A percentile compares a stretch with the other conserved stretches of the same genome.
Conservation (phyloP, 257 asterid genomes). For the Solanum lignicaule region DNA sequence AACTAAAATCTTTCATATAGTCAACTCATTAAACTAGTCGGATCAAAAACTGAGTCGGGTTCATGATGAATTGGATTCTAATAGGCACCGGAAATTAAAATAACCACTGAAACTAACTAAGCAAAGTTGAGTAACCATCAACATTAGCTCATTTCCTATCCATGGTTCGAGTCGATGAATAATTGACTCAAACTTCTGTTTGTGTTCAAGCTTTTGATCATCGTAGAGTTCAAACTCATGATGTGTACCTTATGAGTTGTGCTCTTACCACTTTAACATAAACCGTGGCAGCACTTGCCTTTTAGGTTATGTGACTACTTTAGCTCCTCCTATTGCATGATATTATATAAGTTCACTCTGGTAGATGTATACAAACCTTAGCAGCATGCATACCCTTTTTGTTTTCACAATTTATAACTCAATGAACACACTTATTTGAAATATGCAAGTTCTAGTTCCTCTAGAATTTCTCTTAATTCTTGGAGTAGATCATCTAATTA, state of each 20-base stretch:
- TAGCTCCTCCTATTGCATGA: neutral
- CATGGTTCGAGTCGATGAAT: neutral
- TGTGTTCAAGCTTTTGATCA: neutral
- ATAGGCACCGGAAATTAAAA: too few relatives aligned
- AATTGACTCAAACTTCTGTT: neutral
- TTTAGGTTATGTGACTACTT: neutral
- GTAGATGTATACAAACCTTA: neutral
- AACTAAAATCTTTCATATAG: neutral
- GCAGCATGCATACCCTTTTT: neutral
- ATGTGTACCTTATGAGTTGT: neutral
- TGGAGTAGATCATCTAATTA: neutral
- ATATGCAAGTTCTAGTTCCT: neutral
- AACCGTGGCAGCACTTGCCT: neutral
- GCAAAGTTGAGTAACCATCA: neutral
- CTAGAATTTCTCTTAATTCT: neutral
- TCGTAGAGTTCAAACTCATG: neutral
- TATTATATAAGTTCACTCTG: neutral
- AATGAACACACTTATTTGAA: neutral
- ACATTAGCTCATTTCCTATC: neutral
- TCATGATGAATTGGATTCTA: neutral
- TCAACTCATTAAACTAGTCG: neutral
- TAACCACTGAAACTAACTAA: too few relatives aligned
- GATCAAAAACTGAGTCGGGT: neutral
- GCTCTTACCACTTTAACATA: neutral
- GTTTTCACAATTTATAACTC: neutral